Evolutionary conservation across 1,139 yeast genomes (phyloP).

Genomic region (Hyphopichia buzzinii): DNA sequence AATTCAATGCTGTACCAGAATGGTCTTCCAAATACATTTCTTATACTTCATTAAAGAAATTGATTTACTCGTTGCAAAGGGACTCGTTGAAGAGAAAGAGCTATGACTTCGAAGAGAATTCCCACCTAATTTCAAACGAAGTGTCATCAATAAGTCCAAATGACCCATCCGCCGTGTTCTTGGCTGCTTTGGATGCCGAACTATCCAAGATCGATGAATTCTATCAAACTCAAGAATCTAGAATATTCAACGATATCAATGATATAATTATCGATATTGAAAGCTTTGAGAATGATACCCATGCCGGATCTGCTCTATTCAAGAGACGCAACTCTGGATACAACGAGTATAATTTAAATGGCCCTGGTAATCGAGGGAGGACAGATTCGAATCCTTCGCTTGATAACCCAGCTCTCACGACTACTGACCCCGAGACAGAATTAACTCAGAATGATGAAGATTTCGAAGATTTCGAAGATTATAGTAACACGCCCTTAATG

Average conservation of each 20-base stretch:
- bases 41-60: slow-evolving; percentile 61
- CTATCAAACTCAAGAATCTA: slow-evolving; percentile 51
- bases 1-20: slow-evolving; percentile 74
- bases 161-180: slow-evolving; percentile 36
- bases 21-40: slow-evolving; percentile 72
- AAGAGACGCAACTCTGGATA: slow-evolving; percentile 6
- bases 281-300: slow-evolving; percentile 38
- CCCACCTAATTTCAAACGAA: slow-evolving; percentile 24
- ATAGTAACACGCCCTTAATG: slow-evolving; percentile 11
- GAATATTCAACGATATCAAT: slow-evolving; percentile 47
- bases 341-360: slow-evolving; percentile 3
- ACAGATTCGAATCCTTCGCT: slow-evolving; percentile 17
- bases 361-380: slow-evolving; percentile 8
- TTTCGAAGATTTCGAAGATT: slow-evolving; percentile 26
- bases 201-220: slow-evolving; percentile 59
- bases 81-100: slow-evolving; percentile 39
- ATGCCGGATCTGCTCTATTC: slow-evolving; percentile 8
- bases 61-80: slow-evolving; percentile 63
- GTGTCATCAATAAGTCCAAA: slow-evolving; percentile 21
- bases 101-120: slow-evolving; percentile 28
- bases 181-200: slow-evolving; percentile 57
- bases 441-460: slow-evolving; percentile 30
- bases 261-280: slow-evolving; percentile 52
- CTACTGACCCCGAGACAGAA: slow-evolving; percentile 35
- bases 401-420: slow-evolving; percentile 16